phyloP scores from a whole-genome alignment of 1,139 yeast genomes.

The Lipomyces yarrowii region DNA sequence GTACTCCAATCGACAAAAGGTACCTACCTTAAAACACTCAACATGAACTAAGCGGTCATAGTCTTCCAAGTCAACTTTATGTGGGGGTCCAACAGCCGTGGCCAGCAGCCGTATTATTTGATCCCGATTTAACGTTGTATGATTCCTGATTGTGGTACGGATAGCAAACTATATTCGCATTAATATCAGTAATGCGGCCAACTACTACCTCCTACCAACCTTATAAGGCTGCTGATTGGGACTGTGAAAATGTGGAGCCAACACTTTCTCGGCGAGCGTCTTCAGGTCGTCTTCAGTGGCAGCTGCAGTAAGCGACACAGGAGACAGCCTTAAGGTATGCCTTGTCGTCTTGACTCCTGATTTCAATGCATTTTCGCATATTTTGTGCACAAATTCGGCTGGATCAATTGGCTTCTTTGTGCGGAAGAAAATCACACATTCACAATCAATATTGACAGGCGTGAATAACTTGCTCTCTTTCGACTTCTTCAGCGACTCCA shows the following conservation, averaged over 20 bases:
- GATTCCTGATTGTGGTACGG: constrained; percentile 76
- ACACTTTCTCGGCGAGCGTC: constrained; percentile 57
- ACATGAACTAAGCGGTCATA: constrained; percentile 79
- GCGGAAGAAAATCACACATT: constrained; percentile 79
- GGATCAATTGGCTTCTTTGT: constrained; percentile 79
- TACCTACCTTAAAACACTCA: constrained; percentile 70
- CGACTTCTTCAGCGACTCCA: constrained; percentile 53
- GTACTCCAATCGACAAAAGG: constrained; percentile 28
- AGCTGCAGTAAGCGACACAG: constrained; percentile 73
- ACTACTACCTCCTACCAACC: constrained; percentile 27
- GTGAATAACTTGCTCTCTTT: constrained; percentile 54
- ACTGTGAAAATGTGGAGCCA: constrained; percentile 70
- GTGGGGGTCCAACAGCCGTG: constrained; percentile 68
- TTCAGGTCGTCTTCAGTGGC: constrained; percentile 70
- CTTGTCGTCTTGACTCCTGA: constrained; percentile 57
- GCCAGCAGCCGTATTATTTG: constrained; percentile 75
- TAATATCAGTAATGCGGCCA: background rate
- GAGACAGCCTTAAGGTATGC: constrained; percentile 76
- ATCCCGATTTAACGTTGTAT: constrained; percentile 67
- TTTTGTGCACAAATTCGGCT: constrained; percentile 60
- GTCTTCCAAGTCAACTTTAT: constrained; percentile 75
- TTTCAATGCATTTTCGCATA: constrained; percentile 63
- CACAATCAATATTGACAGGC: constrained; percentile 74
- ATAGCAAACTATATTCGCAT: constrained; percentile 62
- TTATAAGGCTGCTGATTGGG: constrained; percentile 45